Conservation (phyloP, 2,329 filamentous ascomycete species). For the Penicillium freii region DNA sequence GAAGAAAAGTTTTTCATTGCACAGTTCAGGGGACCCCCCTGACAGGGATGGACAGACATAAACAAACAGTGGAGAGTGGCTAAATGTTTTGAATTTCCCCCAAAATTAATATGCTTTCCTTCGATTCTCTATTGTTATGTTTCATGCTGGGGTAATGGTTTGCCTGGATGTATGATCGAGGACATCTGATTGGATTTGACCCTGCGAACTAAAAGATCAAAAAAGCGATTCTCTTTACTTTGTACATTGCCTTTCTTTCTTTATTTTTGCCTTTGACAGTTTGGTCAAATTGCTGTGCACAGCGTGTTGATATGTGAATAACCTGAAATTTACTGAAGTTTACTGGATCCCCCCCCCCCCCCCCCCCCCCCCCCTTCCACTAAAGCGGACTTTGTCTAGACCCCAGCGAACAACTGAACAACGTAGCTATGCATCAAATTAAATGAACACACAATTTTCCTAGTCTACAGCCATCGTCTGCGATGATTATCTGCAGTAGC, state of each 20-base stretch:
- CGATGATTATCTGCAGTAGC: constrained; percentile 24
- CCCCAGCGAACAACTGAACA: not conserved
- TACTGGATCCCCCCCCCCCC: too few relatives aligned
- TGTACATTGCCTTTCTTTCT: not conserved
- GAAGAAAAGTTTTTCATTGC: constrained; percentile 15
- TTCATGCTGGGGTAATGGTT: constrained; percentile 4
- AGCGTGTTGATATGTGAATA: constrained; percentile 2
- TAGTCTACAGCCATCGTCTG: not conserved
- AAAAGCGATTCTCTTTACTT: not conserved
- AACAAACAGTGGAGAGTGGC: constrained; percentile 4
- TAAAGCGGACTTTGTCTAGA: not conserved
- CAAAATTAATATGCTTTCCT: constrained; percentile 1
- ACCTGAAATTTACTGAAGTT: not conserved
- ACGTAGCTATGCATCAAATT: constrained; percentile 4
- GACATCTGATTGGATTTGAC: constrained; percentile 13
- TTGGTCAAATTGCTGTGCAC: not conserved
- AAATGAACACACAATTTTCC: not conserved
- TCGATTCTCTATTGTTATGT: not conserved
- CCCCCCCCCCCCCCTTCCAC: too few relatives aligned
- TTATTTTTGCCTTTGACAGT: not conserved
- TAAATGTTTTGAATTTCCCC: not conserved
- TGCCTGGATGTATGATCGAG: constrained; percentile 6
- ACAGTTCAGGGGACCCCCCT: constrained; percentile 9
- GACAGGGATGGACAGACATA: constrained; percentile 4
- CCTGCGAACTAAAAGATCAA: not conserved